These are phyloP conservation scores for Xylaria telfairii DNA, from an alignment of 495 filamentous ascomycete species.

Conservation along the genomic window DNA sequence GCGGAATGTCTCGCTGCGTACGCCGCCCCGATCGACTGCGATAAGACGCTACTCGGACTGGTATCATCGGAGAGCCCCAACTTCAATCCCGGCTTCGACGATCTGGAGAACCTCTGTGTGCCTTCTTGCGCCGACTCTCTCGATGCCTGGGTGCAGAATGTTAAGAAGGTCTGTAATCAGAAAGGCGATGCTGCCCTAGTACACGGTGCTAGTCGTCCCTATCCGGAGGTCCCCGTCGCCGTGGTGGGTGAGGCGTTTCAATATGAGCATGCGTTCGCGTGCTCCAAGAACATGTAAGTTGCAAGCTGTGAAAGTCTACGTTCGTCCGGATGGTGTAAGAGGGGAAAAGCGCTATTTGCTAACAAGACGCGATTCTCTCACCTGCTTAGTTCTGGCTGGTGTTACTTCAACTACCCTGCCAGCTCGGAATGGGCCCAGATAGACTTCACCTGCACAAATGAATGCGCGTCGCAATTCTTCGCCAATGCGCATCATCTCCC, in stretches of 20 bases:
- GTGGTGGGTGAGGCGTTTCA: slow-evolving; percentile 8
- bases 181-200: neutral
- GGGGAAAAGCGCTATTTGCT: neutral
- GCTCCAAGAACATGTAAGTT: slow-evolving; percentile 3
- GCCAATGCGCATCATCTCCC: neutral
- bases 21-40: slow-evolving; percentile 6
- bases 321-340: neutral
- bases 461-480: slow-evolving; percentile 9
- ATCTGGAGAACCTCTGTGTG: neutral
- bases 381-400: slow-evolving; percentile 2
- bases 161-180: neutral
- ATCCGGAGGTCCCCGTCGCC: neutral
- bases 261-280: neutral
- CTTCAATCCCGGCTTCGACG: neutral
- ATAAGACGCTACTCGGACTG: neutral
- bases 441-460: slow-evolving; percentile 10
- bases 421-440: neutral
- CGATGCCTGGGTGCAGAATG: slow-evolving; percentile 1
- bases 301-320: neutral
- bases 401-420: neutral
- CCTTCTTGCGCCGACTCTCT: neutral
- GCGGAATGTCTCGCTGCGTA: neutral
- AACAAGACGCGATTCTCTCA: neutral
- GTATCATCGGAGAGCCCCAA: neutral
- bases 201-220: neutral